Percentiles rank a stretch among this genome's conserved stretches.
phyloP scores from a whole-genome alignment of 208 protist genomes.

The Leishmania amazonensis region DNA sequence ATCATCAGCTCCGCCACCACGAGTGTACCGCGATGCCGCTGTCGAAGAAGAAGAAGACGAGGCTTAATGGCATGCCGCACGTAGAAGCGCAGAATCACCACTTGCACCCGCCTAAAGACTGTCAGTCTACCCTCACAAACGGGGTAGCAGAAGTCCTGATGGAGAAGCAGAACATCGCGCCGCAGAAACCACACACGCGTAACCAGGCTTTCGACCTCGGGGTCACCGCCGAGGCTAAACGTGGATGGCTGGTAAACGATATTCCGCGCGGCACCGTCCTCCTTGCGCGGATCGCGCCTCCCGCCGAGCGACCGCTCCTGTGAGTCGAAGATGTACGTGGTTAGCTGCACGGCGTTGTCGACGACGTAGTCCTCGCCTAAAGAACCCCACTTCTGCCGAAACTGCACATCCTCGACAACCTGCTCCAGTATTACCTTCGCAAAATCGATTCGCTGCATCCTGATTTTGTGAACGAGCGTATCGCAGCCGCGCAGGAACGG shows the following conservation, averaged over 20 bases:
- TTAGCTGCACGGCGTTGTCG: conserved; percentile 12
- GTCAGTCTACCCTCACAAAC: conserved; percentile 46
- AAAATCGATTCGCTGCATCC: conserved; percentile 16
- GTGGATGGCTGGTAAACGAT: conserved; percentile 18
- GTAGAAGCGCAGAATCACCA: conserved; percentile 29
- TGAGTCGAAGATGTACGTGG: conserved; percentile 29
- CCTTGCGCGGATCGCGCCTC: conserved; percentile 6
- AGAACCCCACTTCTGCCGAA: conserved; percentile 26
- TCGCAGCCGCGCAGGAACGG: conserved; percentile 34
- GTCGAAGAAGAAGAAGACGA: conserved; percentile 14
- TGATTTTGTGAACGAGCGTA: conserved; percentile 31
- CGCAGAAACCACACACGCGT: conserved; percentile 38
- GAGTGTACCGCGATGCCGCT: conserved; percentile 21
- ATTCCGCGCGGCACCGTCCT: conserved; percentile 12
- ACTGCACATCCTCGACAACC: conserved; percentile 10
- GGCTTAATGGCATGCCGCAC: conserved; percentile 27
- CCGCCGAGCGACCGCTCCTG: conserved; percentile 22
- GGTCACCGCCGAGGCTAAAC: conserved; percentile 28
- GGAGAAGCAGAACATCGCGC: conserved; percentile 28
- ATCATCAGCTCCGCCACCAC: conserved; percentile 27
- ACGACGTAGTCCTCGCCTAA: conserved; percentile 26
- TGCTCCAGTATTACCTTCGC: conserved; percentile 29
- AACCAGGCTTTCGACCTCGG: conserved; percentile 13
- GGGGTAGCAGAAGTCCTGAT: conserved; percentile 38
- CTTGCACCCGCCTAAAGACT: conserved; percentile 11